Evolutionary conservation across 31 red algal genomes (phyloP).

Genomic region (Endocladia muricata): DNA sequence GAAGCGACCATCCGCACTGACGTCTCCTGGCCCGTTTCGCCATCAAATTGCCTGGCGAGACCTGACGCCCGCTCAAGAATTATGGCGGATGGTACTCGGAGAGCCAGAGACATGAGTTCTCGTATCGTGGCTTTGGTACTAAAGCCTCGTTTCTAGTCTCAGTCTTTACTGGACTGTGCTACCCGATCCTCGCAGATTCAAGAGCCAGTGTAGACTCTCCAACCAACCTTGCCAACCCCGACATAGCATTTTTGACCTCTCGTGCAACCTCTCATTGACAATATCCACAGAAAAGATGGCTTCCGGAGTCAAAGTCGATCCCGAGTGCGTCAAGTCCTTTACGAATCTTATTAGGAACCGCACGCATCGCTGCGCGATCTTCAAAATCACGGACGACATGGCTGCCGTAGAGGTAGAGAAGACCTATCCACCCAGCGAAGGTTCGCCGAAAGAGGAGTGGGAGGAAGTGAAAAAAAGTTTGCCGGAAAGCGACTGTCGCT

Average conservation of each 20-base stretch:
- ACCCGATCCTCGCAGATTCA: no score
- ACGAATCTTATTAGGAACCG: slow-evolving; percentile 69
- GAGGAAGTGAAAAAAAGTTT: slow-evolving; percentile 56
- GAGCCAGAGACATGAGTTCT: no score
- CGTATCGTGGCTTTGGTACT: no score
- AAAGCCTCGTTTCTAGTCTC: no score
- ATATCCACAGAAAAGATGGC: slow-evolving; percentile 56
- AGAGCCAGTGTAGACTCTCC: no score
- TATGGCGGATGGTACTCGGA: no score
- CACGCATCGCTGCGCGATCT: slow-evolving; percentile 73
- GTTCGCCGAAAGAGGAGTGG: slow-evolving; percentile 54
- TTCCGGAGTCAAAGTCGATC: slow-evolving; percentile 88
- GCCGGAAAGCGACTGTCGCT: slow-evolving; percentile 88
- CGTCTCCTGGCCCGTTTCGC: no score
- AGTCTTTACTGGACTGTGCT: no score
- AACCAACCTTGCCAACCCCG: no score
- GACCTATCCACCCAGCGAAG: slow-evolving; percentile 32
- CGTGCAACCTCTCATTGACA: neutral
- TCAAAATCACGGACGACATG: slow-evolving; percentile 80
- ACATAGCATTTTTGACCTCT: neutral
- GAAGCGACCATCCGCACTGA: no score
- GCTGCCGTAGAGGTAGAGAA: slow-evolving; percentile 70
- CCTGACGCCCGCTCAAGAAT: no score
- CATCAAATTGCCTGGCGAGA: no score
- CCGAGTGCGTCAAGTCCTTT: slow-evolving; percentile 51